These are phyloP conservation scores for Choanephora cucurbitarum DNA, from an alignment of 371 early-diverging fungal genomes.

Conservation along the genomic window DNA sequence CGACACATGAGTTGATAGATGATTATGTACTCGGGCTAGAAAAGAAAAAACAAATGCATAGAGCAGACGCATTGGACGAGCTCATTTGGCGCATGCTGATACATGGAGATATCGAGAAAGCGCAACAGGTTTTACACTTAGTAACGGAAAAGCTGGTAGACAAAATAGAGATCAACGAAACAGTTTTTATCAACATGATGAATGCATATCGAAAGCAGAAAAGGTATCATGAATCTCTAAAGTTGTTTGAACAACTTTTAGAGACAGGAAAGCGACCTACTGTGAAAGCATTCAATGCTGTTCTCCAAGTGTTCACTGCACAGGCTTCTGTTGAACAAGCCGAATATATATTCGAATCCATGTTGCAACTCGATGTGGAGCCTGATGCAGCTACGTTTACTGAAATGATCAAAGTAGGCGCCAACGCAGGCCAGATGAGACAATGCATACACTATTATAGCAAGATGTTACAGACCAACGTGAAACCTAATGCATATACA, in stretches of 20 bases:
- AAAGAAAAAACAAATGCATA: slow-evolving; percentile 16
- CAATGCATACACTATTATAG: slow-evolving; percentile 41
- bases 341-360: slow-evolving; percentile 33
- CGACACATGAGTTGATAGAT: slow-evolving; percentile 21
- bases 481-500: slow-evolving; percentile 52
- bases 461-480: slow-evolving; percentile 36
- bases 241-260: slow-evolving; percentile 44
- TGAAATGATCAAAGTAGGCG: slow-evolving; percentile 49
- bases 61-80: slow-evolving; percentile 31
- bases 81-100: slow-evolving; percentile 27
- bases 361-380: slow-evolving; percentile 35
- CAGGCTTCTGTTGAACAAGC: slow-evolving; percentile 39
- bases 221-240: slow-evolving; percentile 34
- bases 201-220: slow-evolving; percentile 24
- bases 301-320: slow-evolving; percentile 48
- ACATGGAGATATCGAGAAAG: slow-evolving; percentile 19
- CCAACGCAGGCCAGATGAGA: slow-evolving; percentile 20
- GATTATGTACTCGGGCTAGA: slow-evolving; percentile 19
- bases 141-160: not conserved
- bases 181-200: slow-evolving; percentile 35
- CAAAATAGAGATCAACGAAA: slow-evolving; percentile 21
- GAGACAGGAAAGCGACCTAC: slow-evolving; percentile 35
- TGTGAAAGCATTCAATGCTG: slow-evolving; percentile 45
- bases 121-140: slow-evolving; percentile 17
- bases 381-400: slow-evolving; percentile 54